Percentiles rank a stretch among this genome's conserved stretches.
These are phyloP conservation scores for Globisporangium paroecandrum DNA, from an alignment of 352 stramenopile genomes.

Conservation along the genomic window DNA sequence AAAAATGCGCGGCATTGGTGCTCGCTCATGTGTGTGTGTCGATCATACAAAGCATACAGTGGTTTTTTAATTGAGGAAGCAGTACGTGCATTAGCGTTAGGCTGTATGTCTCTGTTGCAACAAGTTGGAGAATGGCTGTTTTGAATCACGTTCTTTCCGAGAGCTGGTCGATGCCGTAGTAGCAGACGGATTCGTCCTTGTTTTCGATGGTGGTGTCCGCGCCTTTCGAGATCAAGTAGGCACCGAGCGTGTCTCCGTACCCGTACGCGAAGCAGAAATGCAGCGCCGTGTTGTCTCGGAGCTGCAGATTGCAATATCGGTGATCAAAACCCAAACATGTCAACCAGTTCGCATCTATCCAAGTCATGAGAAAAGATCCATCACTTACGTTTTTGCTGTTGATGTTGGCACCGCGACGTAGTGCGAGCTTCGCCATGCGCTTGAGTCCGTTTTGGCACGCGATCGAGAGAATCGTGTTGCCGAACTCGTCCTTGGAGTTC, in stretches of 20 bases:
- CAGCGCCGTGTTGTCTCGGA: constrained; percentile 84
- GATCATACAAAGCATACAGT: background rate
- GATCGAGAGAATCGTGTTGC: constrained; percentile 86
- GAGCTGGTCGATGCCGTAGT: constrained; percentile 52
- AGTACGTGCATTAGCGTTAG: background rate
- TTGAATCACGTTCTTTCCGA: constrained; percentile 26
- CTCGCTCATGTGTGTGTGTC: background rate
- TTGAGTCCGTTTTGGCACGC: constrained; percentile 92
- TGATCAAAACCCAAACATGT: constrained; percentile 7
- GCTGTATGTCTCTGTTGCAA: background rate
- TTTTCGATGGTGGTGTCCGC: constrained; percentile 72
- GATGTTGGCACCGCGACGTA: constrained; percentile 84
- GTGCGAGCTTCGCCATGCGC: constrained; percentile 80
- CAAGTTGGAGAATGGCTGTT: background rate
- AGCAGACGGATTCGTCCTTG: constrained; percentile 57
- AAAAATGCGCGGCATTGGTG: background rate
- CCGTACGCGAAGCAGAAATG: constrained; percentile 91
- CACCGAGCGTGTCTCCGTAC: constrained; percentile 83
- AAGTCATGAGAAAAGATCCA: background rate
- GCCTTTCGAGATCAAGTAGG: constrained; percentile 88
- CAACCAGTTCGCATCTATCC: background rate
- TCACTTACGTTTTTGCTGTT: constrained; percentile 77
- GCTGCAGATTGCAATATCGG: constrained; percentile 18
- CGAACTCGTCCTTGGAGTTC: constrained; percentile 70
- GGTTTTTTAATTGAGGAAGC: background rate